Evolutionary conservation across 139 green algal species (phyloP).

Genomic region (Chlamydomonas urium): DNA sequence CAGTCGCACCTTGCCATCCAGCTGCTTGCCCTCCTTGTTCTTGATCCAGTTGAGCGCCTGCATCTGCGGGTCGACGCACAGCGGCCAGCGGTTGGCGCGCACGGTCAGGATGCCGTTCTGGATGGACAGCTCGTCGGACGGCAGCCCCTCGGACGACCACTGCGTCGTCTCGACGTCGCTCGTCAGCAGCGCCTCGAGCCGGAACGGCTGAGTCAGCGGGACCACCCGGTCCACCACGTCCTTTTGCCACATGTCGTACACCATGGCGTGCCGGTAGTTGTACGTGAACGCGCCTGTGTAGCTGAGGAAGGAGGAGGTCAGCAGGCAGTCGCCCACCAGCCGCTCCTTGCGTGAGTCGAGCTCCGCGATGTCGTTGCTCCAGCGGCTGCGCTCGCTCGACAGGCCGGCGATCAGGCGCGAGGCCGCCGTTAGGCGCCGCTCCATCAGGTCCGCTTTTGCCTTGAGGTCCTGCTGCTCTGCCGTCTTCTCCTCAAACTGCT

Average conservation of each 20-base stretch:
- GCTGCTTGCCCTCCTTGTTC: conserved; percentile 68
- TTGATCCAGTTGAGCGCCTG: conserved; percentile 89
- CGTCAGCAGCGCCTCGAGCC: conserved; percentile 72
- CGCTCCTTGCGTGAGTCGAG: conserved; percentile 34
- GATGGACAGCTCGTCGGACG: conserved; percentile 73
- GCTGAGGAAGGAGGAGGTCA: conserved; percentile 71
- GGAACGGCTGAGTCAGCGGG: conserved; percentile 67
- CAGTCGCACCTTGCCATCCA: conserved; percentile 53
- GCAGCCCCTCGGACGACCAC: conserved; percentile 73
- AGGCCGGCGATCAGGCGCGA: conserved; percentile 73
- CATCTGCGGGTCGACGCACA: conserved; percentile 84
- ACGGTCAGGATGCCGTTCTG: conserved; percentile 85
- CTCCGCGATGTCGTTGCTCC: conserved; percentile 68
- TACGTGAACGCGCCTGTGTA: conserved; percentile 80
- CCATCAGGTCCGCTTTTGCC: conserved; percentile 81
- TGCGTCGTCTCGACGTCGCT: conserved; percentile 65
- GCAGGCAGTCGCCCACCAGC: conserved; percentile 77
- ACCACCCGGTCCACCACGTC: conserved; percentile 56
- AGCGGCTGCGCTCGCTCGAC: conserved; percentile 66
- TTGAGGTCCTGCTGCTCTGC: conserved; percentile 68
- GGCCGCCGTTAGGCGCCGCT: conserved; percentile 69
- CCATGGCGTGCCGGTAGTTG: conserved; percentile 73
- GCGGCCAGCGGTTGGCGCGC: conserved; percentile 65
- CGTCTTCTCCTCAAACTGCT: conserved; percentile 78
- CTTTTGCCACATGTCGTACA: conserved; percentile 68